phyloP scores from a whole-genome alignment of 2,329 filamentous ascomycete genomes.

The Aspergillus glaucus region DNA sequence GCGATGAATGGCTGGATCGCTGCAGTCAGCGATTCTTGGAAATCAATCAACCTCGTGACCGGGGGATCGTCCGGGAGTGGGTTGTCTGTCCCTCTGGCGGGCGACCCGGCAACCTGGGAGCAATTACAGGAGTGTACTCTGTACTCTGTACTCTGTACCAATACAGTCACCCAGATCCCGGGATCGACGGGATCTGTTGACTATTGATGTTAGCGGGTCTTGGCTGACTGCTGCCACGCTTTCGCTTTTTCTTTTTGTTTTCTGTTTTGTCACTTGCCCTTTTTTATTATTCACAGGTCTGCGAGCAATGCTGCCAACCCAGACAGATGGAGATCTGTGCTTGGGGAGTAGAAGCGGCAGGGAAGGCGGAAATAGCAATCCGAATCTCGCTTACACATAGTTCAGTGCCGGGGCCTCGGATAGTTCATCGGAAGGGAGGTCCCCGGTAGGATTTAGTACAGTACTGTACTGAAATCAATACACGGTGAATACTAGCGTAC shows the following conservation, averaged over 20 bases:
- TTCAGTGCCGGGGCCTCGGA: no score
- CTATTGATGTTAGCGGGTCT: conserved; percentile 34
- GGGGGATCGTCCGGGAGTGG: neutral
- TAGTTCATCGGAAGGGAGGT: no score
- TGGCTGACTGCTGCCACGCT: conserved; percentile 24
- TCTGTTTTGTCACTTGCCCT: neutral
- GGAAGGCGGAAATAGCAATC: no score
- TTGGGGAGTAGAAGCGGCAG: no score
- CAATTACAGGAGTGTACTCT: neutral
- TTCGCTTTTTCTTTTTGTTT: conserved; percentile 2
- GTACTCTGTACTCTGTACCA: neutral
- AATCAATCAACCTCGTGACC: neutral
- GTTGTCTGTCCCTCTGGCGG: neutral
- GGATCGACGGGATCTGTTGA: conserved; percentile 35
- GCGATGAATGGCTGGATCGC: neutral
- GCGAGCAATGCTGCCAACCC: neutral
- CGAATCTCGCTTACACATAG: no score
- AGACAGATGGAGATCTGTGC: neutral
- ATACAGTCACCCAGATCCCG: neutral
- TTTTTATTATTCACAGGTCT: neutral
- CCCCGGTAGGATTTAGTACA: no score
- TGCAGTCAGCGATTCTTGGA: neutral
- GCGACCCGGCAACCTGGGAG: neutral
- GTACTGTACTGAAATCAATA: no score
- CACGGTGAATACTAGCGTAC: no score